Base-by-base conservation (phyloP, 164 flowering plant species). In the Vitis cinerea region DNA sequence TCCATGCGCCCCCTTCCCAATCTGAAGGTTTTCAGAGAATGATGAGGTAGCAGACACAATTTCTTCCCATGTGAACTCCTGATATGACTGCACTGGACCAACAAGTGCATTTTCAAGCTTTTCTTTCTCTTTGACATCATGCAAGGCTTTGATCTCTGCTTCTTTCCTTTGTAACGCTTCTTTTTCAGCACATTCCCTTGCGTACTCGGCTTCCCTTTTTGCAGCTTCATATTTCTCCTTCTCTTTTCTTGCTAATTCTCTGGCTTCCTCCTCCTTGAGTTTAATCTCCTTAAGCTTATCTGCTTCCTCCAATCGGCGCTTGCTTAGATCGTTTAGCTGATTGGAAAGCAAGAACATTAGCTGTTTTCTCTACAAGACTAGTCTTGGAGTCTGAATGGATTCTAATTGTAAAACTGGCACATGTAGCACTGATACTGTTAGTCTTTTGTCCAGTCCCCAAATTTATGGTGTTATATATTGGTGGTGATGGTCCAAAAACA, bases 1-100 rank as follows among this genome's bases (percentile, higher is more conserved):
- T 59, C 98, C 98, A 79, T 84, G 83, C 9, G 88, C 87, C 19
- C 98, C 98, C 80, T 70, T 79, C 73, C 98, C 98, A 66, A 94
- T 79, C 76, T 44, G 83, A 67, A 80, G 86, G 67, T 83, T 63
- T 11, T 90, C 92, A 27, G 90, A 86, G 71, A 94, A 94, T 10
- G 93, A 90, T 12, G 84, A 88, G 9, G 95, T 89, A 27, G 95
- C 91, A 48, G 83, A 75, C 9, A 68, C 81, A 53, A 94, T 94
- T 68, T 94, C 97, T 73, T 89, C 95, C 97, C 93, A 89, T 0
- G 86, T 74, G 72, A 87, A 89, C 50, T 61, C 76, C 69, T 81
- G 87, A 80, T 85, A 90, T 49, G 77, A 86, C 72, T 73, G 75
- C 54, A 63, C 71, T 58, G 80, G 59, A 31, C 78, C 82, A 2